Evolutionary conservation across 495 filamentous ascomycete genomes (phyloP).

Genomic region (Cairneyella variabilis): DNA sequence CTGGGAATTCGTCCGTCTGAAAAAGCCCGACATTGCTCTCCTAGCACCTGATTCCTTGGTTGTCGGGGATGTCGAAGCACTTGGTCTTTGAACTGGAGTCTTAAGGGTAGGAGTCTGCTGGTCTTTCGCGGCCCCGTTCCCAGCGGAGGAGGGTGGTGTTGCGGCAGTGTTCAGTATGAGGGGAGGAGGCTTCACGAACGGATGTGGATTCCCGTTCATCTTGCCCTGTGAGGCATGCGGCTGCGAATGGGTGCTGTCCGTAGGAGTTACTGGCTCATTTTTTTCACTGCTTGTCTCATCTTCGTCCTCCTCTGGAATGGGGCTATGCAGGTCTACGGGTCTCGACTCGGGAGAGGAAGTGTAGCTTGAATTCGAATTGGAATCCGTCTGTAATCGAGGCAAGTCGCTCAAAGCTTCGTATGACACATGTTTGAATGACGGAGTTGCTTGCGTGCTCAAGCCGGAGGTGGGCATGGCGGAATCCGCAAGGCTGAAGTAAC

Average conservation of each 20-base stretch:
- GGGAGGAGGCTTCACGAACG: constrained; percentile 14
- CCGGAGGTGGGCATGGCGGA: no score
- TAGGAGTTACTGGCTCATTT: constrained; percentile 24
- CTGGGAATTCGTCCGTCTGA: constrained; percentile 31
- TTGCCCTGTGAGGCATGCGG: constrained; percentile 8
- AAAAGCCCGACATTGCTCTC: constrained; percentile 31
- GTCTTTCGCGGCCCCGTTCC: constrained; percentile 4
- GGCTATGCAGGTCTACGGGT: constrained; percentile 12
- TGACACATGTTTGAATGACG: neutral
- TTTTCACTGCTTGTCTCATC: constrained; percentile 23
- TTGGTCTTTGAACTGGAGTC: constrained; percentile 17
- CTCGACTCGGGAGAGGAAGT: constrained; percentile 18
- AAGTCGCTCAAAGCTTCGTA: neutral
- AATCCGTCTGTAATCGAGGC: constrained; percentile 9
- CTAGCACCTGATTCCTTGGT: constrained; percentile 28
- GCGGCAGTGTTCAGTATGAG: constrained; percentile 29
- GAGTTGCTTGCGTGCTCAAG: no score
- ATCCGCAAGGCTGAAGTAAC: no score
- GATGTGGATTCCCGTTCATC: constrained; percentile 2
- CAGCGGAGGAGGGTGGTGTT: constrained; percentile 14
- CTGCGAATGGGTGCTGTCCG: constrained; percentile 10
- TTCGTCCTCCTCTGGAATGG: constrained; percentile 23
- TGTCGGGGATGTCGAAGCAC: constrained; percentile 14
- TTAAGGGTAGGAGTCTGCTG: constrained; percentile 9
- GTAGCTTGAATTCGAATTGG: constrained; percentile 3